phyloP scores from a whole-genome alignment of 176 grass and related monocot genomes.

The Phoenix dactylifera region DNA sequence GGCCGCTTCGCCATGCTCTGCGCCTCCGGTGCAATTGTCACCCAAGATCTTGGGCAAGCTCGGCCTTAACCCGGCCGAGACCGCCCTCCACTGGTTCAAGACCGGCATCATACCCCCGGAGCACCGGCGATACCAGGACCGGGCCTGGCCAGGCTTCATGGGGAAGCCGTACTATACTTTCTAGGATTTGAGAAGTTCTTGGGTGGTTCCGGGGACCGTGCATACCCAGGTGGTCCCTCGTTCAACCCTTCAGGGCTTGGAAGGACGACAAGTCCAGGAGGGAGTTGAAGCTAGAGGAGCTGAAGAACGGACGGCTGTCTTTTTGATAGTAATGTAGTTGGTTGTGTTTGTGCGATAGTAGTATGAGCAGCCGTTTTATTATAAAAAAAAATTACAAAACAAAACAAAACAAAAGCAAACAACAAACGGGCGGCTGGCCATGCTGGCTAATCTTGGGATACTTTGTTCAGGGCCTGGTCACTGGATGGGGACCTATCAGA shows the following conservation, averaged over 20 bases:
- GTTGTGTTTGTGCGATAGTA: too few relatives aligned
- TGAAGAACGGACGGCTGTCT: conserved; percentile 65
- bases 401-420: too few relatives aligned
- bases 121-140: conserved; percentile 91
- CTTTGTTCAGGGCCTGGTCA: conserved; percentile 59
- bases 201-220: conserved; percentile 59
- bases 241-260: conserved; percentile 80
- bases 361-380: too few relatives aligned
- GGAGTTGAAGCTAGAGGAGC: conserved; percentile 73
- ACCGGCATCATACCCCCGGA: conserved; percentile 76
- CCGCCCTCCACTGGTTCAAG: conserved; percentile 81
- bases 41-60: conserved; percentile 63
- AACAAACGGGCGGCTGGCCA: conserved; percentile 55
- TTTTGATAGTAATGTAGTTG: too few relatives aligned
- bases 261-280: conserved; percentile 65
- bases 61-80: conserved; percentile 59
- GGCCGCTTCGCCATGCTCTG: conserved; percentile 77
- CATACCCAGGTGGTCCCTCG: conserved; percentile 65
- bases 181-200: conserved; percentile 67
- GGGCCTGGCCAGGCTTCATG: conserved; percentile 79
- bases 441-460: conserved; percentile 63
- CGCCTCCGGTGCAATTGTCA: conserved; percentile 45
- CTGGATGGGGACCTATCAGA: conserved; percentile 71
- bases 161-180: conserved; percentile 55
- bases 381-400: too few relatives aligned